Conservation (phyloP, 2,329 filamentous ascomycete species). For the Cadophora sp. region DNA sequence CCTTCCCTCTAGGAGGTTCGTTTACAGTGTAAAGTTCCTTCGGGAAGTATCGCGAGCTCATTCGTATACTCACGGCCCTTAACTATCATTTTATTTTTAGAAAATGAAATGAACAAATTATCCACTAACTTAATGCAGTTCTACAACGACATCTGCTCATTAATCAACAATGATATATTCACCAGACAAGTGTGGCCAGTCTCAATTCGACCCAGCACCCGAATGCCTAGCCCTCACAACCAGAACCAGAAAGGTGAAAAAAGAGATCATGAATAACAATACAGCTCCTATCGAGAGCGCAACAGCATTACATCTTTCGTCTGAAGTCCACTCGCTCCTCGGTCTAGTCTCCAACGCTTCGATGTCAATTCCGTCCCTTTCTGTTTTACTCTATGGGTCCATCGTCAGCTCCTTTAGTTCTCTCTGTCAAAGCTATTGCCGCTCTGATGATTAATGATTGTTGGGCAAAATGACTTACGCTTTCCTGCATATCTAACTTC, state of each 20-base stretch:
- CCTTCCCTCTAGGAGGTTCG: too few relatives aligned
- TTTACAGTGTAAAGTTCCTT: too few relatives aligned
- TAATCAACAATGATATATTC: too few relatives aligned
- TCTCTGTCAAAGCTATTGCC: background rate
- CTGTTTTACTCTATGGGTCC: background rate
- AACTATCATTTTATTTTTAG: too few relatives aligned
- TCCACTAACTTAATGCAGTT: too few relatives aligned
- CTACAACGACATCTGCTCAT: too few relatives aligned
- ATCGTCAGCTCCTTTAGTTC: background rate
- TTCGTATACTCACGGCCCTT: too few relatives aligned
- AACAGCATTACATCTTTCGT: background rate
- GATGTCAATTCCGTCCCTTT: background rate
- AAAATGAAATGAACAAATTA: too few relatives aligned
- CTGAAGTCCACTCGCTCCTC: background rate
- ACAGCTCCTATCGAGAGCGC: background rate
- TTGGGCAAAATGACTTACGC: background rate
- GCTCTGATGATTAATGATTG: too few relatives aligned
- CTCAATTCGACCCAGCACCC: background rate
- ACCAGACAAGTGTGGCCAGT: too few relatives aligned
- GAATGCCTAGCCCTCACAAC: background rate
- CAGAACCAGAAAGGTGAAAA: background rate
- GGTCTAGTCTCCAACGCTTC: background rate
- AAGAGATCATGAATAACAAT: background rate
- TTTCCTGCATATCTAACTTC: background rate
- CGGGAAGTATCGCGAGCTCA: too few relatives aligned